These are phyloP conservation scores for Teratosphaeria nubilosa DNA, from an alignment of 2,329 filamentous ascomycete genomes.

Conservation along the genomic window DNA sequence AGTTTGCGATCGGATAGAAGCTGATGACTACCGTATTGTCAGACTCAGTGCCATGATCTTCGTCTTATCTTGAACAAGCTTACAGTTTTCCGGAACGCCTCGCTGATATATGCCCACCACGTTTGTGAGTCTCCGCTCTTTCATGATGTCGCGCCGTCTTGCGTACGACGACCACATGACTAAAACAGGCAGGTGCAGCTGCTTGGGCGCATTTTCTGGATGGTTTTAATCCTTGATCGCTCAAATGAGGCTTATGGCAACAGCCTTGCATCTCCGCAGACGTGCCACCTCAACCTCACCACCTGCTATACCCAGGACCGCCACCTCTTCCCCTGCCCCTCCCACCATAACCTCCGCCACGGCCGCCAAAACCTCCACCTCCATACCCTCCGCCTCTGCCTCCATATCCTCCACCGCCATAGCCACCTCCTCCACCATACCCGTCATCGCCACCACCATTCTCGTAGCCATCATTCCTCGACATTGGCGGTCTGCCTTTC, in stretches of 20 bases:
- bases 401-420: conserved; percentile 29
- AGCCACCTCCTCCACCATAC: conserved; percentile 31
- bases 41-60: no score
- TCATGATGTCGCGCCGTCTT: no score
- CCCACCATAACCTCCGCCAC: not conserved
- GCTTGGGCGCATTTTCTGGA: no score
- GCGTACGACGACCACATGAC: no score
- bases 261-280: not conserved
- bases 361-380: conserved; percentile 9
- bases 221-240: not conserved
- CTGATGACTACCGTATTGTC: no score
- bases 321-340: conserved; percentile 4
- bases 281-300: not conserved
- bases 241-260: not conserved
- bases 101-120: no score
- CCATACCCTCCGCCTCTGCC: conserved; percentile 11
- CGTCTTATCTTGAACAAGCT: no score
- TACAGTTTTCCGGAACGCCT: no score
- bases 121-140: no score
- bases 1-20: no score
- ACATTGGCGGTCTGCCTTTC: conserved; percentile 57
- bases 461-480: conserved; percentile 37
- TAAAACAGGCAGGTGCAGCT: no score
- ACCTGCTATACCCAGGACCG: not conserved
- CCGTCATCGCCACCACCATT: conserved; percentile 36